phyloP scores from a whole-genome alignment of 176 grass and related monocot species.

The Cocos nucifera region DNA sequence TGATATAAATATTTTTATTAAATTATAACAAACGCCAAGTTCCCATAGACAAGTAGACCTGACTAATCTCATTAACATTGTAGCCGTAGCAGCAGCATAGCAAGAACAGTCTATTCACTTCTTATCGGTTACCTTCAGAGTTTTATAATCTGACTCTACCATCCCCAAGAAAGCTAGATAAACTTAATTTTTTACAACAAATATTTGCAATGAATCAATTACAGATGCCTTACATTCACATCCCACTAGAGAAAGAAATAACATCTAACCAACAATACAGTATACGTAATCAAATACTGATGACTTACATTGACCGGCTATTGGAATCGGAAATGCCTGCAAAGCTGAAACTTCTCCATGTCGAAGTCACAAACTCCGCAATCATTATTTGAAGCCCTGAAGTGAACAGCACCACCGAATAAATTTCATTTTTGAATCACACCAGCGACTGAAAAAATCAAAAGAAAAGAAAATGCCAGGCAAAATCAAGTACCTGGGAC shows the following conservation, averaged over 20 bases:
- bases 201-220: neutral
- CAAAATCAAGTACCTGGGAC: constrained; percentile 44
- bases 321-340: constrained; percentile 51
- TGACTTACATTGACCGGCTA: constrained; percentile 72
- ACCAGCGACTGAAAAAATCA: constrained; percentile 7
- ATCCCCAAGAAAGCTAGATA: no score
- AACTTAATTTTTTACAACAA: no score
- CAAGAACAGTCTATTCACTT: neutral
- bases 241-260: neutral
- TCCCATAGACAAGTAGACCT: no score
- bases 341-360: constrained; percentile 62
- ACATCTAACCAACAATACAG: constrained; percentile 1
- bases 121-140: neutral
- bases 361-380: constrained; percentile 65
- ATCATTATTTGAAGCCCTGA: constrained; percentile 72
- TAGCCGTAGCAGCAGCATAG: no score
- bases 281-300: neutral
- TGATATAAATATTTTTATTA: no score
- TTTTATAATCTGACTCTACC: no score
- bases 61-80: no score
- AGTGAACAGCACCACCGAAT: constrained; percentile 60
- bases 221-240: no score
- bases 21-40: no score
- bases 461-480: neutral
- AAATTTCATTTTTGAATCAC: constrained; percentile 13